Evolutionary conservation across 2,329 filamentous ascomycete genomes (phyloP), one percentile per base, ranked within the genome.

Genomic region (Chrysosporium keratinophilum): DNA sequence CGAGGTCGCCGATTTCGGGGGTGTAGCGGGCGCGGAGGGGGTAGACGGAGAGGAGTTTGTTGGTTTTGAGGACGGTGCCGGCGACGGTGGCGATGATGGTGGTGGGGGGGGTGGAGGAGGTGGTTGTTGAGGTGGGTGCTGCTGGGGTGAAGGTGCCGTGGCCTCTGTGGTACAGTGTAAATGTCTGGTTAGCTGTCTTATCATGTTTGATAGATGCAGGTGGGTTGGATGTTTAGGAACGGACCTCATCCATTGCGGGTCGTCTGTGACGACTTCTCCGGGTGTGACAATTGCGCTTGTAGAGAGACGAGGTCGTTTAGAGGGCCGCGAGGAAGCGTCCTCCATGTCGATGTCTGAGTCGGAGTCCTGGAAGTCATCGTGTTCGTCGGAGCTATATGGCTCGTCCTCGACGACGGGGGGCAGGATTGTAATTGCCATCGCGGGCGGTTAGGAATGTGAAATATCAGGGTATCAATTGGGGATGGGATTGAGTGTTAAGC

Each of bases 1-100:
- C 88, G 3, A 98, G 78, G 71, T 98, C 93, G 62, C 93, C 93
- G 57, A 98, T 96, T 70, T 96, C 91, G 33, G 93, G 93, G 1
- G 83, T 88, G 74, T 98, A 98, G 57, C 93, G 85, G 15, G 93
- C 90, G 57, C 90, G 88, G 2, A 98, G 78, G 5, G 93, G 89
- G 1, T 85, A 83, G 54, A 98, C 87, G 1, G 88, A 95, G 60
- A 98, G 83, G 46, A 98, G 83, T 70, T 96, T 97, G 79, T 98
- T 98, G 56, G 91, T 97, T 68, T 90, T 91, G 65, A 86, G 84
- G 35, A 97, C 78, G 5, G 85, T 91, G 64, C 93, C 93, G 5
- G 90, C 90, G 33, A 98, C 85, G 5, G 93, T 95, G 46, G 88
- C 90, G 54, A 85, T 81, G 66, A 98, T 98, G 56, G 82, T 78